Conservation (phyloP, 495 filamentous ascomycete species). For the Parathielavia hyrcaniae region DNA sequence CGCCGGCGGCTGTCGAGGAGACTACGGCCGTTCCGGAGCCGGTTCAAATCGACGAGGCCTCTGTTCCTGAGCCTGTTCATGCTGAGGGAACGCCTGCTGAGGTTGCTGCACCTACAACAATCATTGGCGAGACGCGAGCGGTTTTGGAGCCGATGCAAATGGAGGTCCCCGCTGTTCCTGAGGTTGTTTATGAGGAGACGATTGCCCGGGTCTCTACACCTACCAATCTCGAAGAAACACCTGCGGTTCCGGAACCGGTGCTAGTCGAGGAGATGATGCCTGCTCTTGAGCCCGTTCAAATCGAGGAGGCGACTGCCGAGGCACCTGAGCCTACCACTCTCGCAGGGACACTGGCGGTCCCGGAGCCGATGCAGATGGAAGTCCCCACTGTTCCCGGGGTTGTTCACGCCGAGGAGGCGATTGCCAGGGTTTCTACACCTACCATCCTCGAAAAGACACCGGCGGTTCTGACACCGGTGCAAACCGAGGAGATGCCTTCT, state of each 20-base stretch:
- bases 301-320: background rate
- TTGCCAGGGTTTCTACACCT: background rate
- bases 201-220: background rate
- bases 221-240: background rate
- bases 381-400: background rate
- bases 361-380: background rate
- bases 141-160: too few relatives aligned
- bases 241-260: background rate
- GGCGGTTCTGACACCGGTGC: background rate
- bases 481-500: background rate
- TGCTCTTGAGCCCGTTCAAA: background rate
- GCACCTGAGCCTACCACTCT: too few relatives aligned
- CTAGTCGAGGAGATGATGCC: background rate
- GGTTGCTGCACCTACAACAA: too few relatives aligned
- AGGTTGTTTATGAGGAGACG: background rate
- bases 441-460: background rate
- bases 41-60: slow-evolving; percentile 22
- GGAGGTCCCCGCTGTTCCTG: background rate
- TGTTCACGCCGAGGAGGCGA: background rate
- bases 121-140: too few relatives aligned
- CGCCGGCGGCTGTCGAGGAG: background rate
- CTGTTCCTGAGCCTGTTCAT: background rate
- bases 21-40: background rate
- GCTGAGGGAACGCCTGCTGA: background rate
- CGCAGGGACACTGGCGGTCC: background rate